Percentiles rank a stretch among this genome's conserved stretches.
phyloP scores from a whole-genome alignment of 2,329 filamentous ascomycete genomes.

The Biscogniauxia marginata region DNA sequence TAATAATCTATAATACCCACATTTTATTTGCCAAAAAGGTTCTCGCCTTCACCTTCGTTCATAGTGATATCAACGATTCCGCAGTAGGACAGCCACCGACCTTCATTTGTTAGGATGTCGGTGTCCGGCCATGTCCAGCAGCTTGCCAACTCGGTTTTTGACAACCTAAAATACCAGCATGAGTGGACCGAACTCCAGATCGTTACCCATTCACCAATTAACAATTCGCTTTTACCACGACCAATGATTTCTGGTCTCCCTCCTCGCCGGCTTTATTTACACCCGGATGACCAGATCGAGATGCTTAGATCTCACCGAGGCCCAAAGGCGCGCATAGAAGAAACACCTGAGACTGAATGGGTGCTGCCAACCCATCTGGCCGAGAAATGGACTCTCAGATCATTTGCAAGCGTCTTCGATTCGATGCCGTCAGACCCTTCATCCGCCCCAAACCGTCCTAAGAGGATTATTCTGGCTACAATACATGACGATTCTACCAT shows the following conservation, averaged over 20 bases:
- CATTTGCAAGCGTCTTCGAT: conserved; percentile 71
- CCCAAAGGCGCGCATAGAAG: conserved; percentile 43
- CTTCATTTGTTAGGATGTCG: conserved; percentile 22
- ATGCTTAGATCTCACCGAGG: conserved; percentile 61
- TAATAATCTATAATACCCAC: neutral
- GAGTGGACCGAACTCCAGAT: conserved; percentile 65
- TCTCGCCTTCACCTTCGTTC: conserved; percentile 5
- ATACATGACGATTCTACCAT: conserved; percentile 79
- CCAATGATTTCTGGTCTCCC: conserved; percentile 72
- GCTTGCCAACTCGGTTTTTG: conserved; percentile 60
- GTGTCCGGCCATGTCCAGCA: conserved; percentile 27
- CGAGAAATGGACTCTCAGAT: conserved; percentile 68
- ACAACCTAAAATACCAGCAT: conserved; percentile 74
- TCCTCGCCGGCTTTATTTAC: conserved; percentile 70
- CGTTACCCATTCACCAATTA: conserved; percentile 43
- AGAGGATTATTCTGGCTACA: conserved; percentile 72
- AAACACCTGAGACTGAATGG: conserved; percentile 67
- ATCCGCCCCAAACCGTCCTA: conserved; percentile 48
- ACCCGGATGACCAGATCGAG: conserved; percentile 79
- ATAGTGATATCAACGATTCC: neutral
- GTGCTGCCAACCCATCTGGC: conserved; percentile 70
- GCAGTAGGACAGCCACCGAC: neutral
- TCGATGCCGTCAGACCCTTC: conserved; percentile 47
- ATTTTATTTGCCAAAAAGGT: conserved; percentile 12
- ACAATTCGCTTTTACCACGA: conserved; percentile 46